These are phyloP conservation scores for Apiotrichum montevideense DNA, from an alignment of 1,284 basidiomycete species.

Conservation along the genomic window DNA sequence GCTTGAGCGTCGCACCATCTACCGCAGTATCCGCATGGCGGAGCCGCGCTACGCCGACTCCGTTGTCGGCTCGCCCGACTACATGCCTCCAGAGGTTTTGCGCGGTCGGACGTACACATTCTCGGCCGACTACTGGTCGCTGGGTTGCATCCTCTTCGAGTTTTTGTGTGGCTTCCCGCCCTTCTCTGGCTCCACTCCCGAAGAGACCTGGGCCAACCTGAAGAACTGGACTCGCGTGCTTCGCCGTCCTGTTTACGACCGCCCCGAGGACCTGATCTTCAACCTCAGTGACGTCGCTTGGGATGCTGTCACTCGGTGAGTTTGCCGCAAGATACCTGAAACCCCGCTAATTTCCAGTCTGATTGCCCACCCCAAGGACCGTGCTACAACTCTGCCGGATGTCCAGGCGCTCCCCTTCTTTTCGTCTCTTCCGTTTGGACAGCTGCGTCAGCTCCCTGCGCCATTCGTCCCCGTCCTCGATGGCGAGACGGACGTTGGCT, in stretches of 20 bases:
- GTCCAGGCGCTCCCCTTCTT: constrained; percentile 84
- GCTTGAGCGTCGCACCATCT: constrained; percentile 89
- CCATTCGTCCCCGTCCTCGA: constrained; percentile 96
- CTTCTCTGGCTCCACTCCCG: constrained; percentile 89
- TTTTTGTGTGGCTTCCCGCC: constrained; percentile 95
- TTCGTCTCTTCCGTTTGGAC: constrained; percentile 64
- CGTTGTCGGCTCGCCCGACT: constrained; percentile 96
- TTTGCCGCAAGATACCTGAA: neutral
- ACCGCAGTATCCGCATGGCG: constrained; percentile 83
- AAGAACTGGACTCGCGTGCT: constrained; percentile 96
- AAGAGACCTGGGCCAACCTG: constrained; percentile 98
- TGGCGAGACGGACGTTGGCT: constrained; percentile 91
- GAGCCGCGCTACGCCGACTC: constrained; percentile 95
- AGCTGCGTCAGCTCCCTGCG: constrained; percentile 69
- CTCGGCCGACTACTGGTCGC: constrained; percentile 96
- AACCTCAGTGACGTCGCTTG: constrained; percentile 91
- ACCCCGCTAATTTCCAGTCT: constrained; percentile 41
- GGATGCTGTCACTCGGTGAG: constrained; percentile 82
- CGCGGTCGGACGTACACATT: constrained; percentile 91
- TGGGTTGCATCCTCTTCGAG: constrained; percentile 97
- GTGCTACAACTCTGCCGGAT: constrained; percentile 68
- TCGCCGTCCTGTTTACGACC: constrained; percentile 87
- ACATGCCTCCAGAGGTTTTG: constrained; percentile 73
- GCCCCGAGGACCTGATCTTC: constrained; percentile 93
- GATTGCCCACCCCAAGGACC: constrained; percentile 68